Conservation (phyloP, 1,139 yeast species). For the Komagataea norvegica region DNA sequence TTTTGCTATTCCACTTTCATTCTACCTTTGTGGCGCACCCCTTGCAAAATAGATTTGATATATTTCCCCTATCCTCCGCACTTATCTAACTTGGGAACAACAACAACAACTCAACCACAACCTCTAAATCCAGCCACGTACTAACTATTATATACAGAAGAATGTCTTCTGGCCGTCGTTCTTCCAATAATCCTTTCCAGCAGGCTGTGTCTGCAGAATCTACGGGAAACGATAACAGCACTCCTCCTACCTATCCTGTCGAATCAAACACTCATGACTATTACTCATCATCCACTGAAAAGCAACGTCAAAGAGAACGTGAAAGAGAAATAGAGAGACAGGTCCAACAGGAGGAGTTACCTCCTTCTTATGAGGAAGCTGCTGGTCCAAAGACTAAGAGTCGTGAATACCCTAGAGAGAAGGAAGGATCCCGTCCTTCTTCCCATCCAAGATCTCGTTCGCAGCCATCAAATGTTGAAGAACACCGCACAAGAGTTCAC, state of each 20-base stretch:
- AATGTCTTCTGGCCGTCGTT: slow-evolving; percentile 32
- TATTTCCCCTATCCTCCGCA: too few species aligned
- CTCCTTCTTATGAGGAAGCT: slow-evolving; percentile 70
- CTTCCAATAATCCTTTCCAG: slow-evolving; percentile 54
- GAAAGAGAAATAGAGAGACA: slow-evolving; percentile 10
- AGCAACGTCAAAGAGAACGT: slow-evolving; percentile 16
- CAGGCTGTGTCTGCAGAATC: slow-evolving; percentile 41
- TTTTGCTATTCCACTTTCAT: too few species aligned
- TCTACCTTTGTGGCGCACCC: too few species aligned
- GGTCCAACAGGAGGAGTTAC: slow-evolving; percentile 30
- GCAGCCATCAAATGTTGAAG: slow-evolving; percentile 4
- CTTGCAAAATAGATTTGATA: too few species aligned
- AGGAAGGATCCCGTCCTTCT: slow-evolving; percentile 22
- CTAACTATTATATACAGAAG: slow-evolving; percentile 8
- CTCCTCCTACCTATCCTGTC: slow-evolving; percentile 14
- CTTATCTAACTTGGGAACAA: too few species aligned
- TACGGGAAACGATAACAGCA: slow-evolving; percentile 27
- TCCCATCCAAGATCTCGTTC: slow-evolving; percentile 10
- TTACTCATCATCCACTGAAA: slow-evolving; percentile 20
- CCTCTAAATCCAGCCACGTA: slow-evolving; percentile 2
- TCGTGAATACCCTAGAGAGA: slow-evolving; percentile 49
- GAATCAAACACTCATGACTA: slow-evolving; percentile 9
- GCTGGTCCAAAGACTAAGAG: slow-evolving; percentile 45
- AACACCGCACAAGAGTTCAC: slow-evolving; percentile 2
- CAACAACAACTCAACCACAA: too few species aligned